These are phyloP conservation scores for Syncephalastrum sp. DNA, from an alignment of 371 early-diverging fungal genomes.

Conservation along the genomic window DNA sequence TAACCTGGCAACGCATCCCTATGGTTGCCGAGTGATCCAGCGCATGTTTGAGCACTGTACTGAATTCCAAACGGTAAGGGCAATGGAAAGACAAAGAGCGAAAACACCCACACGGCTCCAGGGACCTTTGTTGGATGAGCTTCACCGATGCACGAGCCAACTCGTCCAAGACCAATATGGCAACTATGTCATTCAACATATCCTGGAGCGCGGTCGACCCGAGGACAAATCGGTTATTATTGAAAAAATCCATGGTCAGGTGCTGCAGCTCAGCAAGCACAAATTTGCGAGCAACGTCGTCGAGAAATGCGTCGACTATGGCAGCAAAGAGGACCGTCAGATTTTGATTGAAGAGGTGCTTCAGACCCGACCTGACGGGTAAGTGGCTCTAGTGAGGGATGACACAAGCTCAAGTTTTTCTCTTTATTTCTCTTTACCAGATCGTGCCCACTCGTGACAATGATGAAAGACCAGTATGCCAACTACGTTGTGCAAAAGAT, in stretches of 20 bases:
- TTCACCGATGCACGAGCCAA: slow-evolving; percentile 89
- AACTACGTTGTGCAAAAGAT: slow-evolving; percentile 99
- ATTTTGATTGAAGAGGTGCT: slow-evolving; percentile 90
- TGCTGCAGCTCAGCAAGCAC: slow-evolving; percentile 90
- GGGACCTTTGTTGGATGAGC: slow-evolving; percentile 88
- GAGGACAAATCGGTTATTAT: slow-evolving; percentile 86
- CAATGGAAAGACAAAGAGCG: slow-evolving; percentile 2
- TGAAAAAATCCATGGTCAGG: slow-evolving; percentile 87
- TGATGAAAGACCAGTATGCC: slow-evolving; percentile 99
- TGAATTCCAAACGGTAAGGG: slow-evolving; percentile 76
- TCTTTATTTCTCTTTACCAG: slow-evolving; percentile 27
- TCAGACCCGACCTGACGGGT: slow-evolving; percentile 72
- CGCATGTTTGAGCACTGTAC: slow-evolving; percentile 99
- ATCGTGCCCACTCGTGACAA: slow-evolving; percentile 82
- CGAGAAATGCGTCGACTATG: slow-evolving; percentile 91
- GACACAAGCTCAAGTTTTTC: background rate
- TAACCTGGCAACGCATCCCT: slow-evolving; percentile 97
- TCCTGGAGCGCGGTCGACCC: slow-evolving; percentile 93
- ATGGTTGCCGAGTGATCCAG: slow-evolving; percentile 99
- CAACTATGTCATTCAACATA: slow-evolving; percentile 95
- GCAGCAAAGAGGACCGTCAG: slow-evolving; percentile 70
- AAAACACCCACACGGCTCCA: slow-evolving; percentile 5
- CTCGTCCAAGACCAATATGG: slow-evolving; percentile 99
- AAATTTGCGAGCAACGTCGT: slow-evolving; percentile 99
- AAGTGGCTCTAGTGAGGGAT: slow-evolving; percentile 10